Evolutionary conservation across 73 alveolate species (phyloP).

Genomic region (Loxodes magnus): DNA sequence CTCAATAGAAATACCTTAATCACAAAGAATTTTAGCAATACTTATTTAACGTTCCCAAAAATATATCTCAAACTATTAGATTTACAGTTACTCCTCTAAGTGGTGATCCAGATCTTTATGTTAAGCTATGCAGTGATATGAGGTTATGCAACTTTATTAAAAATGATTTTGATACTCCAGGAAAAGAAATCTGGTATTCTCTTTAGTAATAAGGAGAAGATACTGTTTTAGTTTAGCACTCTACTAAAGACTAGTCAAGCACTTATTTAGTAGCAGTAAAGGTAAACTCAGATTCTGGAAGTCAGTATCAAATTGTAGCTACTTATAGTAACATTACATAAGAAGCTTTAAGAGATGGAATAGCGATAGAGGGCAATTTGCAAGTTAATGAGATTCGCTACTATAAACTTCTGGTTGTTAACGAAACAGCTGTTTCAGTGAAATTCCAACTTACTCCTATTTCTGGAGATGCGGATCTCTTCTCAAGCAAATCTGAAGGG

Average conservation of each 20-base stretch:
- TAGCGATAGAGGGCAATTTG: not conserved
- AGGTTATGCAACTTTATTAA: slow-evolving; percentile 1
- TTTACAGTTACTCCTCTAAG: not conserved
- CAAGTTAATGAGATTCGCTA: not conserved
- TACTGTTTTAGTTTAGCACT: too few species aligned
- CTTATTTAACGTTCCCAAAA: not conserved
- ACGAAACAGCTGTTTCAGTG: not conserved
- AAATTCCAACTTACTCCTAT: not conserved
- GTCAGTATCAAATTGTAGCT: not conserved
- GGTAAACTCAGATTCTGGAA: not conserved
- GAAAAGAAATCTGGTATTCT: not conserved
- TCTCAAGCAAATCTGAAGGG: not conserved
- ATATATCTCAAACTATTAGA: not conserved
- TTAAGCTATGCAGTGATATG: not conserved
- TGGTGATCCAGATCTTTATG: slow-evolving; percentile 13
- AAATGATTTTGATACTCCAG: slow-evolving; percentile 3
- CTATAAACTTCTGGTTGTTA: slow-evolving; percentile 3
- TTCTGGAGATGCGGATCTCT: slow-evolving; percentile 1
- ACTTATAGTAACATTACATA: not conserved
- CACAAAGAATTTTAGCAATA: not conserved
- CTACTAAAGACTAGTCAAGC: not conserved
- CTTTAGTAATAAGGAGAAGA: not conserved
- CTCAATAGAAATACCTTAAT: not conserved
- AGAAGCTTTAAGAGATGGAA: slow-evolving; percentile 1
- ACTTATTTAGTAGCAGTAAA: slow-evolving; percentile 5